phyloP scores from a whole-genome alignment of 345 rosid genomes.

The Ceriops tagal region DNA sequence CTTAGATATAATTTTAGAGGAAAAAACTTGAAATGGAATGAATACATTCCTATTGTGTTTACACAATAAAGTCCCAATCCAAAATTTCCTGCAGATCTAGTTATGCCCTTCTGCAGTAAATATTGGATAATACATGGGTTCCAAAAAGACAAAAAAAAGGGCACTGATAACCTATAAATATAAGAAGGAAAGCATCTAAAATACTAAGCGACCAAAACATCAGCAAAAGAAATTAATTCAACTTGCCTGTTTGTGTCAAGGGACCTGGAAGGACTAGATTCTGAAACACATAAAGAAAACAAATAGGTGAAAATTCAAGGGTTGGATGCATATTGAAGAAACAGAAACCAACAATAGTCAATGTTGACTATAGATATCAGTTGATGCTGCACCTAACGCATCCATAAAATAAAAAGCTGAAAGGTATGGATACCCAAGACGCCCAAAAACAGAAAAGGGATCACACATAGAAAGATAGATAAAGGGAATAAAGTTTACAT shows the following conservation, averaged over 20 bases:
- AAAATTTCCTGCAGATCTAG: no score
- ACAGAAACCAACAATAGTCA: no score
- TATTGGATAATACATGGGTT: no score
- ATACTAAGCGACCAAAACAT: background rate
- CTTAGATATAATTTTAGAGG: no score
- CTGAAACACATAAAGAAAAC: slow-evolving; percentile 37
- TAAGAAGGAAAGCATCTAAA: background rate
- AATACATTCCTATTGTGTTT: no score
- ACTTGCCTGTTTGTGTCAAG: slow-evolving; percentile 52
- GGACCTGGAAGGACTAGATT: slow-evolving; percentile 56
- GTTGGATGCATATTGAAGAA: no score
- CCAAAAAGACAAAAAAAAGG: no score
- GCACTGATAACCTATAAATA: background rate
- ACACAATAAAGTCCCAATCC: no score
- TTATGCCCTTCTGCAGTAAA: no score
- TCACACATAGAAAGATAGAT: background rate
- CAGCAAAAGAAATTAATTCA: slow-evolving; percentile 11
- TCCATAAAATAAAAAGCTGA: background rate
- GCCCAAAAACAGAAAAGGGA: background rate
- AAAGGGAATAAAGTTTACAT: background rate
- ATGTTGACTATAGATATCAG: background rate
- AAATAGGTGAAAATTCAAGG: background rate
- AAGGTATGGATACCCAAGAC: background rate
- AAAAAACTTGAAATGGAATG: no score
- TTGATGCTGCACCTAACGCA: background rate